Conservation (phyloP, 805 yeast genomes). For the Starmerella bombi region DNA sequence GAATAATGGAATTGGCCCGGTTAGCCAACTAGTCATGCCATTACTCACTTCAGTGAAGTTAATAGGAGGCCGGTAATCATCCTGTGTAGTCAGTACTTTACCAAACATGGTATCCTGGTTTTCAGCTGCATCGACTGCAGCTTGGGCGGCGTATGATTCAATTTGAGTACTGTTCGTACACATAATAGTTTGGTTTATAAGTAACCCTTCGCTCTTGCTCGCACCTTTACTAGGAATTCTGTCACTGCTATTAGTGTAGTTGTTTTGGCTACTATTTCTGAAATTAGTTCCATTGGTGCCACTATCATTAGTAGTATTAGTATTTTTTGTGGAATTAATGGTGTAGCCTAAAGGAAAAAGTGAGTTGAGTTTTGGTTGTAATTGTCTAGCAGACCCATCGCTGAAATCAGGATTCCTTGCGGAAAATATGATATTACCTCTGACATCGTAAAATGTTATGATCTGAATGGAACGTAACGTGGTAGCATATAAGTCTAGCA, state of each 20-base stretch:
- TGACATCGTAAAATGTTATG: constrained; percentile 11
- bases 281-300: not conserved
- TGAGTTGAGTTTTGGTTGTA: constrained; percentile 1
- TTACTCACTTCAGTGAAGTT: constrained; percentile 1
- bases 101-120: not conserved
- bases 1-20: constrained; percentile 10
- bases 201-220: too few species aligned
- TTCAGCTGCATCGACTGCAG: not conserved
- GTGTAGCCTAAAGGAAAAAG: constrained; percentile 9
- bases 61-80: not conserved
- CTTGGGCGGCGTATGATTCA: not conserved
- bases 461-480: constrained; percentile 9
- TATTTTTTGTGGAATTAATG: not conserved
- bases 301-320: not conserved
- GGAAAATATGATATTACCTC: constrained; percentile 6
- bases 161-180: not conserved
- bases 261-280: too few species aligned
- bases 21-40: constrained; percentile 7
- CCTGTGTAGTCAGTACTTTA: not conserved
- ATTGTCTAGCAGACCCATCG: not conserved
- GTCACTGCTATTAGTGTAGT: too few species aligned
- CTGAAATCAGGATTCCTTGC: constrained; percentile 7
- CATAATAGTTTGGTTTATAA: not conserved
- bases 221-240: too few species aligned
- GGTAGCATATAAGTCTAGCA: constrained; percentile 6